Base-by-base conservation (phyloP, 768 basidiomycete species). In the Wakefieldia striispora region DNA sequence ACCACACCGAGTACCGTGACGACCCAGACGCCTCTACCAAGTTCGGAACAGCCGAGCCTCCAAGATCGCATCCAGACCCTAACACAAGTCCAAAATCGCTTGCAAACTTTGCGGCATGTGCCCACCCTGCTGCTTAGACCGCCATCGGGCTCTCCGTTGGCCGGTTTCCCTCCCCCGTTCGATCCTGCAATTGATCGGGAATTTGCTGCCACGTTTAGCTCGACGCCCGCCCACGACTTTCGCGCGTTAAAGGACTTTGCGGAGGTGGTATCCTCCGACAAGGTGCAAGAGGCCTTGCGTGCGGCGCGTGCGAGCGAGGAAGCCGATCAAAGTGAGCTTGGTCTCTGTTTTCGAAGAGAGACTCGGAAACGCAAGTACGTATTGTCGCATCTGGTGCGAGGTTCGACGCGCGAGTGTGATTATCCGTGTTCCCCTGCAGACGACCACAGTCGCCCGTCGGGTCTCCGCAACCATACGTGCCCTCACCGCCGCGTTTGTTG, bases 391-490 rank as follows among this genome's bases (percentile, higher is more conserved):
- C 11, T 34, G 17, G 21, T 29, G 19, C 1, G 37, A 23, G 14
- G 8, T 9, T 33, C 21, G 39, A 24, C 40, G n/a, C 20, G 38
- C 45, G 35, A 51, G 14, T 45, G 41, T 33, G 29, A 29, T 29
- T 11, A 3, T 29, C 29, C 29, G 40, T 38, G 5, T 38, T 33
- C 33, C n/a, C n/a, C 37, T 29, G 34, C 52, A 78, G 83, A 54
- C 75, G 76, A 10, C 72, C 75, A 2, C 75, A 73, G 20, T 78
- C 82, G 10, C 81, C 82, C 7, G 78, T 68, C 2, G 68, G 77
- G 20, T 84, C 84, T 0, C 83, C 84, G 6, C 77, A 80, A 49
- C 80, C 83, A 0, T 83, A 79, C 54, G 65, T 76, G 24, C 70
- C 73, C 1, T 68, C 71, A 8, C 74, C 76, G 19, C 70, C 68